These are phyloP conservation scores for Yamadazyma diospyri DNA, from an alignment of 1,139 yeast genomes.

Conservation along the genomic window DNA sequence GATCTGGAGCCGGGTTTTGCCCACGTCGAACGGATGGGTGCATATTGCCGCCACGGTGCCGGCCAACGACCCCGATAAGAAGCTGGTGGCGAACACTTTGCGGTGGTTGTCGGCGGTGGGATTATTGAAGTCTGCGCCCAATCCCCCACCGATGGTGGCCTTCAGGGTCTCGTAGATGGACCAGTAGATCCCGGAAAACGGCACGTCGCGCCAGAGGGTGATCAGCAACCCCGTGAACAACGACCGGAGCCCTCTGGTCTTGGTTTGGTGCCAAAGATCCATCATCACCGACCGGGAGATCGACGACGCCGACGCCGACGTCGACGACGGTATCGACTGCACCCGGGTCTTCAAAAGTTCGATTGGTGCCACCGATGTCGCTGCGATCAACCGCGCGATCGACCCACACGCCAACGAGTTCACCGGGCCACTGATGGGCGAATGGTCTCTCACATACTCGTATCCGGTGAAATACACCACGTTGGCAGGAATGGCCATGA, in stretches of 20 bases:
- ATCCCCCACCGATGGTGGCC: constrained; percentile 18
- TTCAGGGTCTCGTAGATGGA: constrained; percentile 62
- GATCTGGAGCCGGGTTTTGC: constrained; percentile 89
- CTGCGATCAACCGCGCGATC: constrained; percentile 77
- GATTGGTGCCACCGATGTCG: constrained; percentile 81
- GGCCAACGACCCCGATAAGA: constrained; percentile 78
- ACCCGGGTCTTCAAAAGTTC: constrained; percentile 85
- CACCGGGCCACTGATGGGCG: constrained; percentile 52
- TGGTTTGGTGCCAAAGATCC: constrained; percentile 57
- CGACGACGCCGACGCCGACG: constrained; percentile 24
- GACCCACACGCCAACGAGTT: constrained; percentile 89
- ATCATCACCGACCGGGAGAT: constrained; percentile 47
- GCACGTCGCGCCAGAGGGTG: constrained; percentile 96
- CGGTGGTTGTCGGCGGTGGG: constrained; percentile 31
- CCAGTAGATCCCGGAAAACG: constrained; percentile 96
- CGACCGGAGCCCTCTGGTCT: constrained; percentile 55
- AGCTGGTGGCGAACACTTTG: constrained; percentile 67
- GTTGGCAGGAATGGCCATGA: constrained; percentile 92
- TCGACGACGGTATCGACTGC: constrained; percentile 69
- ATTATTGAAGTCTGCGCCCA: constrained; percentile 24
- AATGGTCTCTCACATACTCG: constrained; percentile 74
- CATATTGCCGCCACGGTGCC: constrained; percentile 82
- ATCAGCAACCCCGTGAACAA: constrained; percentile 82
- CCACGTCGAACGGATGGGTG: constrained; percentile 97
- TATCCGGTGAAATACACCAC: constrained; percentile 93